Evolutionary conservation across 208 protist genomes (phyloP), one percentile per base, ranked within the genome.

Genomic region (Leishmania major): DNA sequence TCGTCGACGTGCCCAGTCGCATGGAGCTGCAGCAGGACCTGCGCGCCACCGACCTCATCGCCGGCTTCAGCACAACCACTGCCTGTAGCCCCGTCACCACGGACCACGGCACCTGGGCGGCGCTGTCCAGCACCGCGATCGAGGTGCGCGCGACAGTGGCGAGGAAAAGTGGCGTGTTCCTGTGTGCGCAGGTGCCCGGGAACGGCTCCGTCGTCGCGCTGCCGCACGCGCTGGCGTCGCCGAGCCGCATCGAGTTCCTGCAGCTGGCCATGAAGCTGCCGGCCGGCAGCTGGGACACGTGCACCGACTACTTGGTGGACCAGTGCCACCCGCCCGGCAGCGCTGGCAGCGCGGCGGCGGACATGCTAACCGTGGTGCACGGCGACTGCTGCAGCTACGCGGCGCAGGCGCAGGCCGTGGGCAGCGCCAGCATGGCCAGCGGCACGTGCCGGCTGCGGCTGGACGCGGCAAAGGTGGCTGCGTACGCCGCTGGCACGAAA

Each of bases 1-100:
- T 92, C 40, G 67, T 91, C 37, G 88, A 87, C 28, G 81, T 90
- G 40, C 64, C 87, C 2, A 85, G 82, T 75, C 82, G 78, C 55
- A 81, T 92, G 72, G 47, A 62, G 31, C 78, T 94, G 75, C 83
- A 87, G 17, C 53, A 87, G n/a, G 87, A 91, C 80, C 82, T 94
- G 49, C 69, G 19, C 35, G 57, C 84, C 31, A 45, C 70, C 35
- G 49, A 78, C 76, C 87, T 94, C 31, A 75, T 88, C 28, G 76
- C 76, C 15, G 91, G 91, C 64, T 94, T 94, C 77, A 94, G 91
- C 78, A 86, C 85, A 51, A 80, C 84, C 6, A 75, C 55, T 57
- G 78, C 87, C 70, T 94, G 91, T 66, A 83, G 35, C 40, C 71
- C 76, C 11, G 69, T 79, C 37, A 74, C 51, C 35, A 87, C 86